phyloP scores from a whole-genome alignment of 371 early-diverging fungal genomes.

The Basidiobolus meristosporus region DNA sequence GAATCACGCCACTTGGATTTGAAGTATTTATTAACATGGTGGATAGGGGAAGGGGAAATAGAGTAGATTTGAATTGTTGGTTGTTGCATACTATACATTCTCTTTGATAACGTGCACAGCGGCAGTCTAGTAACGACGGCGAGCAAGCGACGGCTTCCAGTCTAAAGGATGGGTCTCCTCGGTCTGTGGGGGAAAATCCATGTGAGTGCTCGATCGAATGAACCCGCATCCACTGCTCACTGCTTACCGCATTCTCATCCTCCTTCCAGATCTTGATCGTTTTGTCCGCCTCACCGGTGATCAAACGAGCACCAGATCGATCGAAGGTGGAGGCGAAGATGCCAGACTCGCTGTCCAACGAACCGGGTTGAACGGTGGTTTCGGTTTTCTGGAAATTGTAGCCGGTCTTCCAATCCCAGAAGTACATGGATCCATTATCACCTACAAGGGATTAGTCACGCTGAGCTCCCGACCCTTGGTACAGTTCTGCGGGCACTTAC shows the following conservation, averaged over 20 bases:
- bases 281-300: slow-evolving; percentile 97
- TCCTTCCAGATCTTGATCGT: slow-evolving; percentile 95
- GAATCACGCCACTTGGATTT: too few relatives aligned
- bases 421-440: slow-evolving; percentile 87
- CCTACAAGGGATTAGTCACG: slow-evolving; percentile 12
- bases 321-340: slow-evolving; percentile 91
- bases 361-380: slow-evolving; percentile 82
- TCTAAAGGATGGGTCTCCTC: slow-evolving; percentile 41
- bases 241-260: slow-evolving; percentile 26
- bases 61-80: too few relatives aligned
- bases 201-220: background rate
- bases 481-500: too few relatives aligned
- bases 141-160: slow-evolving; percentile 21
- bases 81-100: too few relatives aligned
- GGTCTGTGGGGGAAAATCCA: too few relatives aligned
- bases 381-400: slow-evolving; percentile 81
- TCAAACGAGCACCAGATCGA: slow-evolving; percentile 76
- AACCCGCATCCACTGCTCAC: background rate
- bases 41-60: too few relatives aligned
- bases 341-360: slow-evolving; percentile 89
- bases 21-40: too few relatives aligned
- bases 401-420: slow-evolving; percentile 93
- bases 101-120: too few relatives aligned
- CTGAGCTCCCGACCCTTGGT: too few relatives aligned
- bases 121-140: background rate